phyloP scores from a whole-genome alignment of 2,329 filamentous ascomycete species.

The Trichoderma gracile region DNA sequence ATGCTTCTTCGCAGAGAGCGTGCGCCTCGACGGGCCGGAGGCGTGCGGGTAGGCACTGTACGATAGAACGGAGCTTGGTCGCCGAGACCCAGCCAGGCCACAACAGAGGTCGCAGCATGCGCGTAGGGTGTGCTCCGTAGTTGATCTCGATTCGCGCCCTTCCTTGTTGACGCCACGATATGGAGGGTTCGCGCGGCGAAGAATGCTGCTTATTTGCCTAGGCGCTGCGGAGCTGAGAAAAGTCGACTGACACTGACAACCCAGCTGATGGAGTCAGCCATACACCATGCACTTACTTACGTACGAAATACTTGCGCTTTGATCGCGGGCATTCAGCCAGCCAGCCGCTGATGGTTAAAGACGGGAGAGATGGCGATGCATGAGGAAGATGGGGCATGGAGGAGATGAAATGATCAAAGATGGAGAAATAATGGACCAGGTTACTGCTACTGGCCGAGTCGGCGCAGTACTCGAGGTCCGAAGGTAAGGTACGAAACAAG shows the following conservation, averaged over 20 bases:
- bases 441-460: too few species aligned
- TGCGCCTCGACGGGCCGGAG: background rate
- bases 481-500: too few species aligned
- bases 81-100: background rate
- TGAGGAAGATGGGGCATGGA: slow-evolving; percentile 19
- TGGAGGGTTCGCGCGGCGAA: slow-evolving; percentile 21
- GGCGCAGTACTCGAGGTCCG: too few species aligned
- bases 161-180: slow-evolving; percentile 23
- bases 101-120: slow-evolving; percentile 6
- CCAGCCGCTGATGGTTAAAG: background rate
- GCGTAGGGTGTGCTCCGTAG: slow-evolving; percentile 19
- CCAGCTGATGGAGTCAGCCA: slow-evolving; percentile 17
- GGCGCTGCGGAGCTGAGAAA: slow-evolving; percentile 19
- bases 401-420: slow-evolving; percentile 20
- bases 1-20: slow-evolving; percentile 1
- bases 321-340: background rate
- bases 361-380: slow-evolving; percentile 11
- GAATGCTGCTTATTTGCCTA: slow-evolving; percentile 15
- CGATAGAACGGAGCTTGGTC: slow-evolving; percentile 6
- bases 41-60: slow-evolving; percentile 11
- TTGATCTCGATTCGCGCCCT: slow-evolving; percentile 22
- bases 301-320: background rate
- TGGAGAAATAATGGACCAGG: background rate
- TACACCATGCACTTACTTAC: slow-evolving; percentile 6
- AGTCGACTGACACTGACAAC: slow-evolving; percentile 16